Conservation (phyloP, 345 rosid species). For the Citrus medica region DNA sequence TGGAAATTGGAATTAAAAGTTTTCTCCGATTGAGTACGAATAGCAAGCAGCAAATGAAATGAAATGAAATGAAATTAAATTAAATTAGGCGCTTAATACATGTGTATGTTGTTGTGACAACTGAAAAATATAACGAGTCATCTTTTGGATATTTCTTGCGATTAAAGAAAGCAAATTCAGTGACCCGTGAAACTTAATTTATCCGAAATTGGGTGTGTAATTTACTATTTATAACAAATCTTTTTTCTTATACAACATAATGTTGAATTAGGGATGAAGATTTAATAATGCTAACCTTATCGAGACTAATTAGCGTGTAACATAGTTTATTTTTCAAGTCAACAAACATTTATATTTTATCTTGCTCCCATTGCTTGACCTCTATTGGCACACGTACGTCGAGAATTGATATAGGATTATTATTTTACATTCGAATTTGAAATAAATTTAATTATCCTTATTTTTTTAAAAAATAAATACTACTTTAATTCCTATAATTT, state of each 20-base stretch:
- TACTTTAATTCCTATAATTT: no score
- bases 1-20: constrained; percentile 23
- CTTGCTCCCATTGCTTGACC: not conserved
- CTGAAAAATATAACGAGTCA: not conserved
- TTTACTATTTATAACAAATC: not conserved
- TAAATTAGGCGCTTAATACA: no score
- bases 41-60: not conserved
- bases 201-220: not conserved
- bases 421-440: not conserved
- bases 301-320: not conserved
- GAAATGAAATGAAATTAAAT: not conserved
- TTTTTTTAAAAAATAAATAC: no score
- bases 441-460: not conserved
- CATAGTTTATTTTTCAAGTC: not conserved
- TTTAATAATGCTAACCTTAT: not conserved
- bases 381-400: not conserved
- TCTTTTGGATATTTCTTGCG: not conserved
- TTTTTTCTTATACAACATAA: not conserved
- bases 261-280: not conserved
- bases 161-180: constrained; percentile 2
- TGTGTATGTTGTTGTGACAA: not conserved
- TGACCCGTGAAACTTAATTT: no score
- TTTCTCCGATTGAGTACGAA: not conserved
- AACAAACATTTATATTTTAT: not conserved
- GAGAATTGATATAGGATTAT: not conserved